phyloP scores from a whole-genome alignment of 495 filamentous ascomycete genomes.

The Cercophora newfieldiana region DNA sequence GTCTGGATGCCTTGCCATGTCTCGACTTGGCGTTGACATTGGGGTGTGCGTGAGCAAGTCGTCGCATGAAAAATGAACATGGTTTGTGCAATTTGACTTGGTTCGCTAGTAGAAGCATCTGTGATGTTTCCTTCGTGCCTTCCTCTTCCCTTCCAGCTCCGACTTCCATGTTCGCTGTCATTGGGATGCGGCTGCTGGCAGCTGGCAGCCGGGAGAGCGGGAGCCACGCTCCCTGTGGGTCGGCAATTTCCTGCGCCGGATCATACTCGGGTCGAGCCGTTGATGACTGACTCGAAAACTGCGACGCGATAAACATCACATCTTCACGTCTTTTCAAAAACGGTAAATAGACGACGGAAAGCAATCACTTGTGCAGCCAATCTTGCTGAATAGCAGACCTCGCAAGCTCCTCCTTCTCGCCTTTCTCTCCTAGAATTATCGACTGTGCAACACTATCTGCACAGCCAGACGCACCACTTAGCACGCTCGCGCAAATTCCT shows the following conservation, averaged over 20 bases:
- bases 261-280: neutral
- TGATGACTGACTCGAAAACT: neutral
- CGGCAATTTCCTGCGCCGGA: neutral
- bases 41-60: no score
- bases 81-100: no score
- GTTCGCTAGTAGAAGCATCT: no score
- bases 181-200: neutral
- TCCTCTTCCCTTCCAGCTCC: neutral
- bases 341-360: neutral
- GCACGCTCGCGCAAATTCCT: conserved; percentile 52
- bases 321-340: neutral
- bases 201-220: neutral
- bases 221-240: no score
- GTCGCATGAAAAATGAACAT: no score
- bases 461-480: conserved; percentile 60
- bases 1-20: no score
- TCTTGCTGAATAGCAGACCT: neutral
- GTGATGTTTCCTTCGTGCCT: no score
- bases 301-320: conserved; percentile 1
- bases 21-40: no score
- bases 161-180: neutral
- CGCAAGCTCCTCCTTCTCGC: neutral
- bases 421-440: conserved; percentile 5
- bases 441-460: conserved; percentile 48
- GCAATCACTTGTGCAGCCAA: neutral